Base-by-base conservation (phyloP, 1,139 yeast species). In the Suhomyces bolitotheri region DNA sequence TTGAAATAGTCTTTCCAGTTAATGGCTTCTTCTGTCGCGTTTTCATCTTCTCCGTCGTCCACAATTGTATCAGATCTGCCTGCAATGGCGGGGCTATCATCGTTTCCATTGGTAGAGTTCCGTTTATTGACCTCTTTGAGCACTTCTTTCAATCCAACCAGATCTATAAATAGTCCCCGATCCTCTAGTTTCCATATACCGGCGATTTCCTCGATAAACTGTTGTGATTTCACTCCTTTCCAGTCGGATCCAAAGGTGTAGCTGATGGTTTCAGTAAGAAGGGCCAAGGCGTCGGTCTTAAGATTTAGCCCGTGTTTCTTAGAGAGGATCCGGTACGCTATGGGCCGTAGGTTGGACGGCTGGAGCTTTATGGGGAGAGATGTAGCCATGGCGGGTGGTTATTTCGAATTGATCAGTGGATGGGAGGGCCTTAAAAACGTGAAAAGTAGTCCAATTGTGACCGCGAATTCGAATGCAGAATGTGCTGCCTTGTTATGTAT, bases 231-330 rank as follows among this genome's bases (percentile, higher is more conserved):
- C 0, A 78, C 64, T 12, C 87, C 78, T 49, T 83, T 76, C 98
- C 98, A 92, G 30, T 87, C 90, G 8, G 76, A 76, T 3, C 98
- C 97, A 60, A 82, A 90, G 34, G 75, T 73, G 30, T 70, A 70
- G 6, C 97, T 92, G 25, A 92, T 71, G 38, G 76, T 75, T 14
- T 80, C 81, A 0, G 97, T 87, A 31, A 94, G 65, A 1, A 76
- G 73, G 29, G 72, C 74, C 15, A 92, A 67, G 0, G 97, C 97
- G 43, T 86, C 83, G 0, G 96, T 81, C 51, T 92, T 89, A 44
- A 92, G 76, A 55, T 90, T 90, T 16, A 92, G 71, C 0, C 97
- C 97, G 58, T 89, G 92, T 54, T 92, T 92, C 60, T 89, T 92
- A 3, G 97, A 87, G 13, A 92, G 61, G 2, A 90, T 76, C 28